phyloP scores from a whole-genome alignment of 2,329 filamentous ascomycete species.

The Aspergillus clavatus region DNA sequence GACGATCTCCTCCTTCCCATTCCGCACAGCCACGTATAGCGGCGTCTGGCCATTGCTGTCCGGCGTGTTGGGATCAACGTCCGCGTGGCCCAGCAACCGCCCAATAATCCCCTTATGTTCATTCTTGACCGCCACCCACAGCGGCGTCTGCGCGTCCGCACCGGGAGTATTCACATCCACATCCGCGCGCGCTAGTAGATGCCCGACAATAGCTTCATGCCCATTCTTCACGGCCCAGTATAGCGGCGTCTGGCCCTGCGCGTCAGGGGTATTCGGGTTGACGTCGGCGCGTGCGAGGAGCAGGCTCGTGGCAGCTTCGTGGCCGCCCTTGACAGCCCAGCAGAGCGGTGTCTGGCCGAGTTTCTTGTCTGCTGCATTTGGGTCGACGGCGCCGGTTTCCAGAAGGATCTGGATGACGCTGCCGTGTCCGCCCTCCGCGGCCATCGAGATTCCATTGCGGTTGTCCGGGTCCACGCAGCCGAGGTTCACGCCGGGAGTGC shows the following conservation, averaged over 20 bases:
- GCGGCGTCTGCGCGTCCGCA: constrained; percentile 10
- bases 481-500: constrained; percentile 18
- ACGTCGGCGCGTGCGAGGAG: constrained; percentile 13
- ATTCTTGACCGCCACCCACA: constrained; percentile 16
- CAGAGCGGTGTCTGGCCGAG: constrained; percentile 16
- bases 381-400: constrained; percentile 12
- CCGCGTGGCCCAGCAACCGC: constrained; percentile 15
- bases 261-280: constrained; percentile 14
- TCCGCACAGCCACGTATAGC: constrained; percentile 12
- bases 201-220: constrained; percentile 10
- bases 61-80: constrained; percentile 10
- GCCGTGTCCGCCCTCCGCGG: constrained; percentile 20
- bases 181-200: constrained; percentile 14
- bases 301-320: constrained; percentile 12
- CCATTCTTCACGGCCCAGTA: constrained; percentile 10
- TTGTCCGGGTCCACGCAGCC: constrained; percentile 15
- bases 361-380: constrained; percentile 11
- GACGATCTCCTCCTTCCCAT: constrained; percentile 18
- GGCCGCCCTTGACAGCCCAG: constrained; percentile 15
- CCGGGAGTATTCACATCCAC: constrained; percentile 10
- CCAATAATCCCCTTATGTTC: constrained; percentile 16
- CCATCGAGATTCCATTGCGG: constrained; percentile 20
- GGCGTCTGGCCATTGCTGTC: constrained; percentile 10
- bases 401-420: constrained; percentile 19
- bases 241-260: constrained; percentile 14